These are phyloP conservation scores for Aureobasidium uvarum DNA, from an alignment of 2,329 filamentous ascomycete genomes.

Conservation along the genomic window DNA sequence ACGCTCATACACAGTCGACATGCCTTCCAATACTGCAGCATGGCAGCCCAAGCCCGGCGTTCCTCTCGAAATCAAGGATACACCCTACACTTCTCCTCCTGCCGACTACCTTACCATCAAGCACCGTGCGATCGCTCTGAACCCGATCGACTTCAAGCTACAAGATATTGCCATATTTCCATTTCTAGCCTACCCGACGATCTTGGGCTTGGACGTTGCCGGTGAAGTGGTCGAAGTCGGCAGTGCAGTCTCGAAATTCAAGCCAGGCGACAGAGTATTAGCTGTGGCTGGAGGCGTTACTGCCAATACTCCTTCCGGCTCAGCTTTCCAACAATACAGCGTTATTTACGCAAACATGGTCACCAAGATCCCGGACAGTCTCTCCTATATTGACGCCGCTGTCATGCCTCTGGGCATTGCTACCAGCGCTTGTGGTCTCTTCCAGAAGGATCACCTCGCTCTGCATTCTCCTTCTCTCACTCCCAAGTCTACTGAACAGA, in stretches of 20 bases:
- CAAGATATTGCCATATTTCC: constrained; percentile 34
- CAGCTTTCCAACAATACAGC: constrained; percentile 40
- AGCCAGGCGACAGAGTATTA: constrained; percentile 41
- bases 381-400: constrained; percentile 42
- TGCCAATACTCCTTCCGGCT: background rate
- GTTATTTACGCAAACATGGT: constrained; percentile 37
- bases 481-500: constrained; percentile 35
- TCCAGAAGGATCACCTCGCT: constrained; percentile 31
- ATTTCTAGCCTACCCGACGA: constrained; percentile 32
- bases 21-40: constrained; percentile 31
- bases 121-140: constrained; percentile 41
- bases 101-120: constrained; percentile 40
- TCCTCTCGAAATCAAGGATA: constrained; percentile 30
- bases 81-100: constrained; percentile 30
- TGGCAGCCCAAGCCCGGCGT: constrained; percentile 30
- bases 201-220: constrained; percentile 36
- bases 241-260: constrained; percentile 30
- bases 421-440: constrained; percentile 39
- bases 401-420: constrained; percentile 47
- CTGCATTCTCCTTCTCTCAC: constrained; percentile 26
- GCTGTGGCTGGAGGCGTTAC: constrained; percentile 22
- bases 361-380: constrained; percentile 42
- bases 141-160: constrained; percentile 42
- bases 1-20: background rate
- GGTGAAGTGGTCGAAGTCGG: constrained; percentile 39